Conservation (phyloP, 1,284 basidiomycete species). For the Ustilago crameri region DNA sequence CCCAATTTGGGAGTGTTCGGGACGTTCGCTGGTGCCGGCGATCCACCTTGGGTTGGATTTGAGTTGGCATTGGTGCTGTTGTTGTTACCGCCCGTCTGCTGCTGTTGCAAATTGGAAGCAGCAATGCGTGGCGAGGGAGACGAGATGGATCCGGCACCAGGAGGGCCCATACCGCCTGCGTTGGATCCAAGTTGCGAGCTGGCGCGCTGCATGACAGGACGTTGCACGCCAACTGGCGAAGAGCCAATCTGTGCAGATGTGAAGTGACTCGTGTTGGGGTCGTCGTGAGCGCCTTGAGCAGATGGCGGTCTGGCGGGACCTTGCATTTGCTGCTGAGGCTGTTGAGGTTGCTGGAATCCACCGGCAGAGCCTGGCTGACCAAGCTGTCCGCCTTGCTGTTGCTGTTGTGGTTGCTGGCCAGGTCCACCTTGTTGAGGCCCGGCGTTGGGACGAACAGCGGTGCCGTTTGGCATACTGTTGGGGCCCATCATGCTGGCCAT, state of each 20-base stretch:
- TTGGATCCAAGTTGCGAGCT: constrained; percentile 28
- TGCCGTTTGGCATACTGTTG: constrained; percentile 41
- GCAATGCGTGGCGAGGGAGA: constrained; percentile 48
- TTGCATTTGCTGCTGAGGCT: constrained; percentile 30
- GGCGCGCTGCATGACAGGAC: constrained; percentile 45
- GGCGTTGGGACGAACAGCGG: constrained; percentile 22
- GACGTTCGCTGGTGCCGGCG: constrained; percentile 37
- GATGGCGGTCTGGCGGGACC: constrained; percentile 33
- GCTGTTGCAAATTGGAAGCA: constrained; percentile 29
- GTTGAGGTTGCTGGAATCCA: constrained; percentile 34
- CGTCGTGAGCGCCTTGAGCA: constrained; percentile 33
- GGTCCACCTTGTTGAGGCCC: constrained; percentile 42
- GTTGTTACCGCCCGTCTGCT: constrained; percentile 1
- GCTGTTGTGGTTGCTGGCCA: constrained; percentile 43
- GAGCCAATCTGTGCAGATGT: constrained; percentile 41
- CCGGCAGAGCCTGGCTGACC: constrained; percentile 21
- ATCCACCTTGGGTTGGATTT: constrained; percentile 17
- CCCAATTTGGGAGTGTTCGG: constrained; percentile 52
- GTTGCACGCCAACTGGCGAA: constrained; percentile 48
- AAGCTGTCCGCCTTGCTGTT: constrained; percentile 35
- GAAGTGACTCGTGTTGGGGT: constrained; percentile 36
- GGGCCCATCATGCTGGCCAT: constrained; percentile 62
- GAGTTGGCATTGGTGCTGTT: constrained; percentile 4
- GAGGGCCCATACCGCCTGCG: constrained; percentile 57
- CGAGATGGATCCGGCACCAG: constrained; percentile 42